phyloP scores from a whole-genome alignment of 208 protist genomes.

The Leishmania turanica region DNA sequence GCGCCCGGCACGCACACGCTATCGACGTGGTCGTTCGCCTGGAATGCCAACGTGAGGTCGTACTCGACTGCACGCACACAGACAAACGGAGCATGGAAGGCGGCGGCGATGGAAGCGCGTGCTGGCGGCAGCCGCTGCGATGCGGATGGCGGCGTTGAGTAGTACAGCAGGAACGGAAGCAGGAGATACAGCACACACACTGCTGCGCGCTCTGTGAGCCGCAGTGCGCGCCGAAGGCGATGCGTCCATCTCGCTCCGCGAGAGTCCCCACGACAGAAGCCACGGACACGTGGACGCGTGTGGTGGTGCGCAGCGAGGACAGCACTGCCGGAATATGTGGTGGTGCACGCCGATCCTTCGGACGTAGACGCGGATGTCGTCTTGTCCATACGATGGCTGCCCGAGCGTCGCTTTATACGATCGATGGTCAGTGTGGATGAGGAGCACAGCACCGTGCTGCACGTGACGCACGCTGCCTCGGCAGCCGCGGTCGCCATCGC shows the following conservation, averaged over 20 bases:
- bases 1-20: neutral
- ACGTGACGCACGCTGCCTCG: neutral
- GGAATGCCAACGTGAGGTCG: neutral
- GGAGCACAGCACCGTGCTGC: neutral
- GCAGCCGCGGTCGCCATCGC: neutral
- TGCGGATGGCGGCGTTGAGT: neutral
- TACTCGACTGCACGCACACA: neutral
- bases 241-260: neutral
- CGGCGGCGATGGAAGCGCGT: neutral
- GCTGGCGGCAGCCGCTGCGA: neutral
- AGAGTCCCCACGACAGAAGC: neutral
- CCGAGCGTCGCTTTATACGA: too few relatives aligned
- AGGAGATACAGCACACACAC: neutral
- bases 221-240: neutral
- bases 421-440: neutral
- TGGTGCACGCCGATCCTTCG: neutral
- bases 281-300: neutral
- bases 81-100: neutral
- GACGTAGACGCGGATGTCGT: neutral
- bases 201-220: neutral
- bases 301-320: neutral
- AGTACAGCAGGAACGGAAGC: neutral
- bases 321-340: neutral
- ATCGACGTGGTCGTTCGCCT: neutral
- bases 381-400: too few relatives aligned